Percentiles rank a stretch among this genome's conserved stretches.
These are phyloP conservation scores for Centaurea solstitialis DNA, from an alignment of 129 eudicot genomes.

Conservation along the genomic window DNA sequence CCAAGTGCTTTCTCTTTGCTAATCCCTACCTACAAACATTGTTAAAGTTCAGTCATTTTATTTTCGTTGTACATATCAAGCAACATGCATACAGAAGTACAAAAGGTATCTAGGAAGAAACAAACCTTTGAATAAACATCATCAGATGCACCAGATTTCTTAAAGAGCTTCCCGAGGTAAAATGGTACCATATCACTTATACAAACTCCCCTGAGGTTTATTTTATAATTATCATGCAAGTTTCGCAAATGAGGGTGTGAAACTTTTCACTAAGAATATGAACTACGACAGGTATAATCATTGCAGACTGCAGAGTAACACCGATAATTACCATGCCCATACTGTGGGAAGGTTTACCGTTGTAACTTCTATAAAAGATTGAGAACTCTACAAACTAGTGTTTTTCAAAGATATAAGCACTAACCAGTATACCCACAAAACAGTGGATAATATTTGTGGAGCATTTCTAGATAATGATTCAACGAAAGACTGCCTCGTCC, in stretches of 20 bases:
- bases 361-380: conserved; percentile 14
- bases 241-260: conserved; percentile 15
- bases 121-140: conserved; percentile 89
- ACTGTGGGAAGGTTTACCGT: background rate
- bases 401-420: conserved; percentile 18
- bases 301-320: background rate
- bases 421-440: conserved; percentile 97
- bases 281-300: conserved; percentile 3
- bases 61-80: conserved; percentile 5
- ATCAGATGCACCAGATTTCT: conserved; percentile 75
- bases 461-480: conserved; percentile 80
- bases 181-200: conserved; percentile 95
- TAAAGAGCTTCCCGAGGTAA: conserved; percentile 83
- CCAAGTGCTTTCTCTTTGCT: conserved; percentile 68
- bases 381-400: background rate
- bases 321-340: background rate
- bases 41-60: conserved; percentile 9
- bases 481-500: conserved; percentile 79
- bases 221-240: conserved; percentile 6
- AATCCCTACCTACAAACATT: conserved; percentile 68
- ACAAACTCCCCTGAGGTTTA: conserved; percentile 80
- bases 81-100: conserved; percentile 14
- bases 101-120: conserved; percentile 21
- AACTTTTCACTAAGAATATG: background rate
- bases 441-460: conserved; percentile 73